These are phyloP conservation scores for Parietaria judaica DNA, from an alignment of 306 rosid genomes.

Conservation along the genomic window DNA sequence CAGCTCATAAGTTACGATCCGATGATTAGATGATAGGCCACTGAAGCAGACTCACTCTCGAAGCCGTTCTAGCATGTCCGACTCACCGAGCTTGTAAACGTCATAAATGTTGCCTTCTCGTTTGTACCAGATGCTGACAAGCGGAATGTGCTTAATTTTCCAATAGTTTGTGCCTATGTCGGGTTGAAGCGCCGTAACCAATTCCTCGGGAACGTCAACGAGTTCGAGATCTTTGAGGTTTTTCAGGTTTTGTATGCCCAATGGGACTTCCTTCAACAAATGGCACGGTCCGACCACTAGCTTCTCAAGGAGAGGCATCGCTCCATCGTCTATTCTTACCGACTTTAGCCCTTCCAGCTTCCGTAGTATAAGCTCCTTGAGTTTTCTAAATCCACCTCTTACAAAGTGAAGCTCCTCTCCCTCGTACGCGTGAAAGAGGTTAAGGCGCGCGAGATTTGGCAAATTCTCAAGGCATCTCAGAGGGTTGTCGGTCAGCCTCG, in stretches of 20 bases:
- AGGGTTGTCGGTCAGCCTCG: background rate
- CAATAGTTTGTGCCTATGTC: background rate
- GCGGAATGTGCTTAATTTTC: background rate
- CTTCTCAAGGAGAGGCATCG: conserved; percentile 1
- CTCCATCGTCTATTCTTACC: background rate
- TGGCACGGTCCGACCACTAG: background rate
- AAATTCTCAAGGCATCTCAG: background rate
- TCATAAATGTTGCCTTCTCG: background rate
- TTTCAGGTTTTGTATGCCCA: background rate
- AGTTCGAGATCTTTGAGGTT: background rate
- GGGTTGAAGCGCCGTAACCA: background rate
- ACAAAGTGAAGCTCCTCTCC: conserved; percentile 6
- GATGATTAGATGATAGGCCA: background rate
- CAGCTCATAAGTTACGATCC: too few relatives aligned
- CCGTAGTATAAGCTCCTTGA: background rate
- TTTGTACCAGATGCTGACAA: background rate
- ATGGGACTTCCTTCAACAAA: background rate
- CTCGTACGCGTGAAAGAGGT: background rate
- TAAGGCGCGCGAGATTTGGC: background rate
- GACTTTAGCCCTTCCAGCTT: background rate
- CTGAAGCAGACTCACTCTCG: background rate
- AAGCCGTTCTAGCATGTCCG: background rate
- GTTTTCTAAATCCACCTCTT: background rate
- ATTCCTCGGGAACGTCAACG: background rate
- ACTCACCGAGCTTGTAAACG: background rate